These are phyloP conservation scores for Limnanthes douglasii DNA, from an alignment of 345 rosid genomes.

Conservation along the genomic window DNA sequence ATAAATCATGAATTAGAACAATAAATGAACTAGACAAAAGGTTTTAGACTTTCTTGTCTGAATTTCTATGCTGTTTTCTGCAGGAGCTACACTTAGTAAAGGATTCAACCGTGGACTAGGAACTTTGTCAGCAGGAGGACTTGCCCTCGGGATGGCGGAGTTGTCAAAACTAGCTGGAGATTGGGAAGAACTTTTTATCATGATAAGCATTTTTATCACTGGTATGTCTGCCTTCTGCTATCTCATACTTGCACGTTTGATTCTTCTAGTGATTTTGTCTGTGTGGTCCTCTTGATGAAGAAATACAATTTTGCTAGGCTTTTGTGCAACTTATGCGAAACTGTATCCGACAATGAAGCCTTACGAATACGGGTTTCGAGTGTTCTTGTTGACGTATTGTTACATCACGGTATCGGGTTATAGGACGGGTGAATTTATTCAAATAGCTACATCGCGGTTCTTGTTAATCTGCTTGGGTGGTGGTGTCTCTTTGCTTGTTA, in stretches of 20 bases:
- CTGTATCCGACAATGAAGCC: conserved; percentile 79
- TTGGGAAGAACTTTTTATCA: conserved; percentile 50
- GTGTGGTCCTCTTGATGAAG: conserved; percentile 5
- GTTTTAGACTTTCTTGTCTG: not conserved
- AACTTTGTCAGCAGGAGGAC: conserved; percentile 90
- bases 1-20: not conserved
- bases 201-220: conserved; percentile 55
- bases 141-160: conserved; percentile 79
- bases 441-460: conserved; percentile 65
- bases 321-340: conserved; percentile 52
- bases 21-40: not conserved
- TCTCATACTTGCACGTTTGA: not conserved
- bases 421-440: conserved; percentile 54
- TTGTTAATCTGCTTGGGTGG: conserved; percentile 84
- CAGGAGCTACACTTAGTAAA: conserved; percentile 93
- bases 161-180: conserved; percentile 50
- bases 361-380: conserved; percentile 85
- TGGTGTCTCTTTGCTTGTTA: conserved; percentile 53
- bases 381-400: conserved; percentile 77
- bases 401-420: conserved; percentile 74
- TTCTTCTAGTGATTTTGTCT: conserved; percentile 1
- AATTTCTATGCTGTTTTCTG: conserved; percentile 3
- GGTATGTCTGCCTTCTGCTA: conserved; percentile 22
- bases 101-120: conserved; percentile 85
- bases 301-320: conserved; percentile 36